phyloP scores from a whole-genome alignment of 1,139 yeast species.

The Wickerhamomyces sp. region DNA sequence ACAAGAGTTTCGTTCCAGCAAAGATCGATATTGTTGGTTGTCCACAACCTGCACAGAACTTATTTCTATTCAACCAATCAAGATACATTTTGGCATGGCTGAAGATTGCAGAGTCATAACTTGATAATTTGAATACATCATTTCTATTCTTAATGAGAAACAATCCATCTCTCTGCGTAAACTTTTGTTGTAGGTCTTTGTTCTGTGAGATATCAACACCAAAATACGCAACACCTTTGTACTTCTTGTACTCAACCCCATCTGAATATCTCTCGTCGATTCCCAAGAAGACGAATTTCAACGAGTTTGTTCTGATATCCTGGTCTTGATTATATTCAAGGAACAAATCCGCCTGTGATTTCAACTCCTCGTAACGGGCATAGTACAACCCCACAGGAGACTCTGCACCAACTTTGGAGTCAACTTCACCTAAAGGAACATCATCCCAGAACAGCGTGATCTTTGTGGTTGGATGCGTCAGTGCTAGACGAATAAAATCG shows the following conservation, averaged over 20 bases:
- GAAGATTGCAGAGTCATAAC: conserved; percentile 57
- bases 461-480: conserved; percentile 46
- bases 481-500: conserved; percentile 51
- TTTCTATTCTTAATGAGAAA: conserved; percentile 8
- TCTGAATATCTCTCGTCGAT: conserved; percentile 46
- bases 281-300: conserved; percentile 56
- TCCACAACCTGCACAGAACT: conserved; percentile 90
- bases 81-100: conserved; percentile 82
- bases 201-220: conserved; percentile 60
- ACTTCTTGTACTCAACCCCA: conserved; percentile 31
- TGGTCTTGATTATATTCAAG: conserved; percentile 13
- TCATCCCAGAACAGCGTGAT: conserved; percentile 47
- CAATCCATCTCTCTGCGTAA: conserved; percentile 10
- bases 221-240: conserved; percentile 70
- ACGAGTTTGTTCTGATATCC: conserved; percentile 20
- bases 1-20: conserved; percentile 76
- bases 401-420: neutral
- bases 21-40: conserved; percentile 60
- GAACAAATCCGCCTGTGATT: conserved; percentile 12
- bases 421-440: conserved; percentile 12
- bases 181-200: conserved; percentile 12
- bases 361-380: conserved; percentile 12
- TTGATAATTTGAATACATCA: conserved; percentile 27
- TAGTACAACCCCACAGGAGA: conserved; percentile 8
- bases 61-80: conserved; percentile 77